Conservation (phyloP, 306 rosid species). For the Cercis canadensis region DNA sequence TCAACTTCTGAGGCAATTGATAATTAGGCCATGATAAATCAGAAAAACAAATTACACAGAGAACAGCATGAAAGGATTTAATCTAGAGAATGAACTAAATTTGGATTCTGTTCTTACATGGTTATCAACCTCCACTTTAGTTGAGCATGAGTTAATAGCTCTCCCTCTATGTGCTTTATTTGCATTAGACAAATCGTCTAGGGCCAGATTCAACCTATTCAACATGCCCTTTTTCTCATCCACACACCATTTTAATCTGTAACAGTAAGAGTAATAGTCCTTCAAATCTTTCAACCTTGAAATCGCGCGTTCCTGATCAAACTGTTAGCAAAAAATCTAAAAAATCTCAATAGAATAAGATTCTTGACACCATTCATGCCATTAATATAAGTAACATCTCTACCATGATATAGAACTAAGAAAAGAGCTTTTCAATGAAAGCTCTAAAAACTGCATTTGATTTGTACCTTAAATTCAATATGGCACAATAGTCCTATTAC, state of each 20-base stretch:
- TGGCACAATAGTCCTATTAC: no score
- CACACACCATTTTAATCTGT: not conserved
- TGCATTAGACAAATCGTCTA: conserved; percentile 8
- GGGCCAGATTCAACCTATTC: conserved; percentile 1
- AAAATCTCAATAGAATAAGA: not conserved
- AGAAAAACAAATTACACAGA: not conserved
- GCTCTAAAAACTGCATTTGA: no score
- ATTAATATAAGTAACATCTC: no score
- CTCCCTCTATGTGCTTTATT: not conserved
- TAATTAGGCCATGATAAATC: not conserved
- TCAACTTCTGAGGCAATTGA: conserved; percentile 32
- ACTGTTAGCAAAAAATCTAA: not conserved
- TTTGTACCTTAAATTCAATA: no score
- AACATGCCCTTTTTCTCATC: not conserved
- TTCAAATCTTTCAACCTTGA: not conserved
- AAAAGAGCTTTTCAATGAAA: no score
- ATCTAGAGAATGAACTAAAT: not conserved
- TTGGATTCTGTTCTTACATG: conserved; percentile 16
- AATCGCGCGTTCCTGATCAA: not conserved
- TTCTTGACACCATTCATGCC: not conserved
- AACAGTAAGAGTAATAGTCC: not conserved
- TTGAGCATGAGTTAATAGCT: not conserved
- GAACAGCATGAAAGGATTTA: not conserved
- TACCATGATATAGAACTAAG: no score
- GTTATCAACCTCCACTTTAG: conserved; percentile 16